phyloP scores from a whole-genome alignment of 1,139 yeast species.

The Protomyces inundatus region DNA sequence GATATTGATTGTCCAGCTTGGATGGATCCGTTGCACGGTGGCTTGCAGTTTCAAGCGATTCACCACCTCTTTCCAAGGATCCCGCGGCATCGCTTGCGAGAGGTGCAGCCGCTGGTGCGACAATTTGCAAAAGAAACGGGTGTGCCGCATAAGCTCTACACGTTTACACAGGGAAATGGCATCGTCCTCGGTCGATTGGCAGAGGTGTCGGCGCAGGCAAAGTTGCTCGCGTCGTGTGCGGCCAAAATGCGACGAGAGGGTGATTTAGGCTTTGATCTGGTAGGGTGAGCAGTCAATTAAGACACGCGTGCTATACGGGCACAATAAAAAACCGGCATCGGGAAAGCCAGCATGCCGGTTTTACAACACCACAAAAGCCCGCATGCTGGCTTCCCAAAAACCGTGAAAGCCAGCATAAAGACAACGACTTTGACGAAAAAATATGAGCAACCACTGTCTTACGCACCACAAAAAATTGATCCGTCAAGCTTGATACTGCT shows the following conservation, averaged over 20 bases:
- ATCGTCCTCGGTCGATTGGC: conserved; percentile 63
- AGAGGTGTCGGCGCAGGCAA: conserved; percentile 75
- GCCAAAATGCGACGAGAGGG: conserved; percentile 33
- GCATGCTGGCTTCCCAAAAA: too few relatives aligned
- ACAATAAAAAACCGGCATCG: too few relatives aligned
- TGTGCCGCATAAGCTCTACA: conserved; percentile 74
- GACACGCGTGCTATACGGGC: too few relatives aligned
- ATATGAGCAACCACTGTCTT: too few relatives aligned
- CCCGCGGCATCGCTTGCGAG: conserved; percentile 80
- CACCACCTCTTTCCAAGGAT: conserved; percentile 86
- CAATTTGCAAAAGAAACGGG: conserved; percentile 76
- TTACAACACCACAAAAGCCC: too few relatives aligned
- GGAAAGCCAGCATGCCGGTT: too few relatives aligned
- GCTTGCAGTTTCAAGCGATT: conserved; percentile 84
- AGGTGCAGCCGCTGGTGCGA: conserved; percentile 65
- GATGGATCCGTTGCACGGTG: conserved; percentile 89
- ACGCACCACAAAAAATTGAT: too few relatives aligned
- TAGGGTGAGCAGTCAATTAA: not conserved
- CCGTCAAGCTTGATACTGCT: too few relatives aligned
- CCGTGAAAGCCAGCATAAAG: too few relatives aligned
- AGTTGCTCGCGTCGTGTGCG: conserved; percentile 64
- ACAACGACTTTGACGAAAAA: too few relatives aligned
- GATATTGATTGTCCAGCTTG: conserved; percentile 92
- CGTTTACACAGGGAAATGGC: conserved; percentile 71
- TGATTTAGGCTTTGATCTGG: conserved; percentile 15